A percentile compares a stretch with the other conserved stretches of the same genome.
Conservation (phyloP, 805 yeast species). For the Sporopachydermia quercuum region DNA sequence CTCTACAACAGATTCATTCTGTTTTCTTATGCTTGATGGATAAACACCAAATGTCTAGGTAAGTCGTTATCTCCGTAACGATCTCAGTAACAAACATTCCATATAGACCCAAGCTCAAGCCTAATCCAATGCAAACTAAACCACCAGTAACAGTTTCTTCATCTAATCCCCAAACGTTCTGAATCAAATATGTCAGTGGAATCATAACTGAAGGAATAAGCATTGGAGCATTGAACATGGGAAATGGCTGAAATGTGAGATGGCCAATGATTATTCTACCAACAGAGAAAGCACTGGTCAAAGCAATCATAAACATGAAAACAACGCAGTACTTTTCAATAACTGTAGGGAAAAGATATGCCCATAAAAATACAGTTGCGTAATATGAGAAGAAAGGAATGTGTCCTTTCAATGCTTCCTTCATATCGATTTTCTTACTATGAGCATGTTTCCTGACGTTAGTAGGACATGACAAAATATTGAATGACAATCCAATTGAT, state of each 20-base stretch:
- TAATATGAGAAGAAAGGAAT: slow-evolving; percentile 53
- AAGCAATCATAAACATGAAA: slow-evolving; percentile 53
- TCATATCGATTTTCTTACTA: slow-evolving; percentile 15
- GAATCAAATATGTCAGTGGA: slow-evolving; percentile 14
- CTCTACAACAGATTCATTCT: slow-evolving; percentile 7
- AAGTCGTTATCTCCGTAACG: slow-evolving; percentile 64
- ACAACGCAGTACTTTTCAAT: slow-evolving; percentile 35
- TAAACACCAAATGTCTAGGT: slow-evolving; percentile 74
- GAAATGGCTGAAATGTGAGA: slow-evolving; percentile 67
- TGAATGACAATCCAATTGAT: slow-evolving; percentile 41
- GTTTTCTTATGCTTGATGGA: slow-evolving; percentile 66
- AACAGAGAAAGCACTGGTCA: slow-evolving; percentile 70
- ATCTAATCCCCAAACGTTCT: slow-evolving; percentile 18
- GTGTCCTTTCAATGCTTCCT: slow-evolving; percentile 35
- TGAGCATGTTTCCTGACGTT: slow-evolving; percentile 38
- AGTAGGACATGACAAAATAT: slow-evolving; percentile 46
- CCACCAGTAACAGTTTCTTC: slow-evolving; percentile 30
- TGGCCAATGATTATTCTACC: slow-evolving; percentile 85
- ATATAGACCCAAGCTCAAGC: slow-evolving; percentile 54
- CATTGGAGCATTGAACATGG: slow-evolving; percentile 56
- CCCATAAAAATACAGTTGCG: slow-evolving; percentile 30
- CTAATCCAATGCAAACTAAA: slow-evolving; percentile 50
- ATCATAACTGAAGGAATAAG: slow-evolving; percentile 44
- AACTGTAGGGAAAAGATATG: slow-evolving; percentile 32
- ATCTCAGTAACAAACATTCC: slow-evolving; percentile 61